phyloP scores from a whole-genome alignment of 2,329 filamentous ascomycete genomes.

The Rhynchosporium graminicola region DNA sequence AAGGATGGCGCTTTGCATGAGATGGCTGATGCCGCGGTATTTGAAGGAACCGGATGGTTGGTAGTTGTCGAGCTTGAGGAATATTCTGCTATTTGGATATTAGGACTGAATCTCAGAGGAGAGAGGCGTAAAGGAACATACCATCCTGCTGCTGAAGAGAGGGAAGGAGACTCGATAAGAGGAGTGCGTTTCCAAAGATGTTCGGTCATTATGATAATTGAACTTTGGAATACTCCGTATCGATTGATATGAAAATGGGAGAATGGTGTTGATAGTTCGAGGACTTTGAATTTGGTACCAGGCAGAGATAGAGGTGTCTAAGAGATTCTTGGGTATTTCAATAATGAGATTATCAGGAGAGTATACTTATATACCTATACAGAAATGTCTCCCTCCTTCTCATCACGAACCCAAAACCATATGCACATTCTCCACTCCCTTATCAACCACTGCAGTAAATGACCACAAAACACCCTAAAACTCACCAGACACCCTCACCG shows the following conservation, averaged over 20 bases:
- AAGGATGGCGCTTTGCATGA: conserved; percentile 56
- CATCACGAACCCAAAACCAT: not conserved
- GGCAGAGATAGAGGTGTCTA: not conserved
- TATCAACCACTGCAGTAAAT: too few relatives aligned
- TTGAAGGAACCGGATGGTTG: conserved; percentile 87
- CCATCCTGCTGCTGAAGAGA: conserved; percentile 37
- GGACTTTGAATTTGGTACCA: not conserved
- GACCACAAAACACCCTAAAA: not conserved
- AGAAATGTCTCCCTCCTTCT: not conserved
- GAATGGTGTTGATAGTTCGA: not conserved
- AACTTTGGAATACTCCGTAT: not conserved
- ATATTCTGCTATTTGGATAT: conserved; percentile 53
- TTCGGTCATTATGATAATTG: conserved; percentile 20
- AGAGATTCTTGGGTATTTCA: not conserved
- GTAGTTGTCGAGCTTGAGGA: conserved; percentile 81
- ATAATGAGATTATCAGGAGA: not conserved
- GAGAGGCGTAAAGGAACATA: conserved; percentile 14
- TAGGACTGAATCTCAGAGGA: not conserved
- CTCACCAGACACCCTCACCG: conserved; percentile 3
- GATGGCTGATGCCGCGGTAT: conserved; percentile 72
- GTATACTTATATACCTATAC: not conserved
- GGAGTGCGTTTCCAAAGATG: conserved; percentile 35
- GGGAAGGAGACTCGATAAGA: conserved; percentile 30
- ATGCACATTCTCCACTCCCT: not conserved
- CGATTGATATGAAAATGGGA: not conserved